A percentile compares a stretch with the other conserved stretches of the same genome.
Conservation (phyloP, 106 monocot species). For the Apostasia shenzhenica region DNA sequence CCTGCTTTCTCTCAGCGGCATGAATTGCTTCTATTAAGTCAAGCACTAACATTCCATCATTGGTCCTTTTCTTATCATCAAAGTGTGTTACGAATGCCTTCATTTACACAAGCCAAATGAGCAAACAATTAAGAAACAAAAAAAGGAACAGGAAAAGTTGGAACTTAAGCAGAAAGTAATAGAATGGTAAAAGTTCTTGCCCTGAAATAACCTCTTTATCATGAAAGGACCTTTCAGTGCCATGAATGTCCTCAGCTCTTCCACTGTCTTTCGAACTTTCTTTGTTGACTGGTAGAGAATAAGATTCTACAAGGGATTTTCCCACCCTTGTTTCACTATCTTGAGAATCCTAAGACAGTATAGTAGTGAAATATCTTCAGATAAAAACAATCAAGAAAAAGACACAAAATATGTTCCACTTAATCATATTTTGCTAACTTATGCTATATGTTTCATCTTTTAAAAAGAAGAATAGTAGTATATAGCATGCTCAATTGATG, state of each 20-base stretch:
- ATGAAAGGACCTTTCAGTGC: constrained; percentile 9
- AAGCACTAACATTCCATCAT: constrained; percentile 54
- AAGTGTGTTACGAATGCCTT: constrained; percentile 17
- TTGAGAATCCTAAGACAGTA: constrained; percentile 15
- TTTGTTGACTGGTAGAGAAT: constrained; percentile 40
- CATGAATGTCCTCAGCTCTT: constrained; percentile 20
- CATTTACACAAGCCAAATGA: constrained; percentile 12
- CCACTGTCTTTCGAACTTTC: constrained; percentile 9
- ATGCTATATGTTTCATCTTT: no score
- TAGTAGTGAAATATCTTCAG: background rate
- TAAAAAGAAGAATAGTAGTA: no score
- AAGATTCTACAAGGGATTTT: constrained; percentile 28
- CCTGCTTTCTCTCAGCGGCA: constrained; percentile 86
- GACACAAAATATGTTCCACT: no score
- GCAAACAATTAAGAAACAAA: background rate
- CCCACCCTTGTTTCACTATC: constrained; percentile 11
- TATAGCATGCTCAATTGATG: no score
- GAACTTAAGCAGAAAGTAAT: background rate
- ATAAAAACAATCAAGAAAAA: background rate
- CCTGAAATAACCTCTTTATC: constrained; percentile 44
- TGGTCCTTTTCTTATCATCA: constrained; percentile 10
- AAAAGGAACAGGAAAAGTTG: background rate
- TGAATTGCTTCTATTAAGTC: constrained; percentile 88
- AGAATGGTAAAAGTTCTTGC: constrained; percentile 25
- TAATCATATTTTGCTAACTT: no score